Evolutionary conservation across 2,329 filamentous ascomycete species (phyloP).

Genomic region (Aspergillus fumigatus): DNA sequence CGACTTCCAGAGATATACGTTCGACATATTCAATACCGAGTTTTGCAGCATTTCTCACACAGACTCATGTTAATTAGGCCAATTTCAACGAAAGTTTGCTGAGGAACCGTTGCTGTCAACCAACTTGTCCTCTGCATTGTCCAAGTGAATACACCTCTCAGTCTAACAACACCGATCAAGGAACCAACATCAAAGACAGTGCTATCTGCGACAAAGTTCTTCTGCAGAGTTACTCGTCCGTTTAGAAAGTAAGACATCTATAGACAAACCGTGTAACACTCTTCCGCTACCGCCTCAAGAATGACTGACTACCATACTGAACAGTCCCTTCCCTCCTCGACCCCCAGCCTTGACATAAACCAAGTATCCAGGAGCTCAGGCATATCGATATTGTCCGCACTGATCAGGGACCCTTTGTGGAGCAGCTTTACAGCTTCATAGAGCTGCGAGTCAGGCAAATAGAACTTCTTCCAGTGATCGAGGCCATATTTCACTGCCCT

Average conservation of each 20-base stretch:
- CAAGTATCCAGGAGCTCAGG: constrained; percentile 40
- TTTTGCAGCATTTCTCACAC: not conserved
- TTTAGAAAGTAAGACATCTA: not conserved
- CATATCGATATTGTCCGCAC: constrained; percentile 39
- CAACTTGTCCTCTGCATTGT: not conserved
- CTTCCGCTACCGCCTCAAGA: constrained; percentile 2
- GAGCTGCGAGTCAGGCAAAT: constrained; percentile 32
- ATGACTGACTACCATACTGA: constrained; percentile 21
- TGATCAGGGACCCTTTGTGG: constrained; percentile 25
- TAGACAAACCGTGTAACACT: constrained; percentile 10
- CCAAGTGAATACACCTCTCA: not conserved
- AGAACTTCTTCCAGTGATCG: constrained; percentile 35
- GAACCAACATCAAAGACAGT: not conserved
- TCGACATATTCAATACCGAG: not conserved
- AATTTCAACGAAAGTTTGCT: not conserved
- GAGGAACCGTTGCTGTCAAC: not conserved
- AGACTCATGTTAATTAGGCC: not conserved
- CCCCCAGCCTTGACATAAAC: constrained; percentile 34
- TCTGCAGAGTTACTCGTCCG: not conserved
- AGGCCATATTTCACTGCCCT: constrained; percentile 33
- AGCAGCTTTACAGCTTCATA: constrained; percentile 32
- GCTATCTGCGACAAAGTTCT: too few relatives aligned
- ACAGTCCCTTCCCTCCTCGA: constrained; percentile 9
- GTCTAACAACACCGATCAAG: not conserved
- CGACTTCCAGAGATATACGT: not conserved